Evolutionary conservation across 2,329 filamentous ascomycete genomes (phyloP), one percentile per base, ranked within the genome.

Genomic region (Myriosclerotinia curreyana): DNA sequence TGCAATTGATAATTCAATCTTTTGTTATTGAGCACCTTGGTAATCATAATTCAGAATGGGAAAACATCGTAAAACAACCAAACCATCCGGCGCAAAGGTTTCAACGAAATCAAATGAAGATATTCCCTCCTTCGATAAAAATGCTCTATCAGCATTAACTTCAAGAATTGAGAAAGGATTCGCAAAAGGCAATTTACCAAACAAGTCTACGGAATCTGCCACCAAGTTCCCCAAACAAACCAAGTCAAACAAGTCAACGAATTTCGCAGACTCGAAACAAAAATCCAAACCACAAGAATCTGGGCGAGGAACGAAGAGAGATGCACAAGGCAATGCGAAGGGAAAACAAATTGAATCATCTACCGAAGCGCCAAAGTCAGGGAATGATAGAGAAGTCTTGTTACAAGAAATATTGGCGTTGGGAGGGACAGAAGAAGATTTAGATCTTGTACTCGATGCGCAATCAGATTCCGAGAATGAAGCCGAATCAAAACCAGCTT

Each of bases 371-470:
- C 66, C 65, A 44, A 68, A 59, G 25, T 34, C 60, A 34, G 69
- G 60, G 48, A 69, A 28, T 53, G 64, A 36, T 34, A 60, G 60
- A 34, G 67, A 68, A 25, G 73, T 75, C 15, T 76, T 89, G 5
- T 76, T 89, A 9, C 81, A 84, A 64, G 87, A 89, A 71, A 89
- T 89, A 66, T 79, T 81, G 68, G 84, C 84, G 17, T 77, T 90
- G 1, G 87, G 86, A 4, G 87, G 87, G 17, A 85, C 87, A 61
- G 84, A 89, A 74, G 80, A 84, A 50, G 87, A 89, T 67, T 74
- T 87, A 51, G 82, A 84, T 44, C 79, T 89, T 42, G 81, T 89
- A 61, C 82, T 80, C 50, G 83, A 82, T 65, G 76, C 81, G 8
- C 77, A 79, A 67, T 84, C 82, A 1, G 81, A 82, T 63, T 80